A percentile compares a stretch with the other conserved stretches of the same genome.
Conservation (phyloP, 345 rosid species). For the Eucalyptus sp. region DNA sequence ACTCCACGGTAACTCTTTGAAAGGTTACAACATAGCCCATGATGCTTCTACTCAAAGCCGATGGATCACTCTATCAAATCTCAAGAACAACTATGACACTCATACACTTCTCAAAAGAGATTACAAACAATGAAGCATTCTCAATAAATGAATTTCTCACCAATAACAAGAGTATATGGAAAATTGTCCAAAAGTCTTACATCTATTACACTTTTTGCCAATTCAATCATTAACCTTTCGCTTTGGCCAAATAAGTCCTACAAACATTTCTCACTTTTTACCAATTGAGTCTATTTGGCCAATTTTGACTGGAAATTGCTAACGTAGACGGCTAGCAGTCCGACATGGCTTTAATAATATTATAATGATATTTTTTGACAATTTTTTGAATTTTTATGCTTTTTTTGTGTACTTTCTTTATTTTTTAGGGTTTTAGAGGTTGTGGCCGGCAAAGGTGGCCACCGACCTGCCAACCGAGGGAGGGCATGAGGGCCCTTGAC, state of each 20-base stretch:
- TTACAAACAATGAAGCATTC: background rate
- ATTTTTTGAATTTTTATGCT: no score
- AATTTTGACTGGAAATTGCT: rapidly evolving
- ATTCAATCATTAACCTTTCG: no score
- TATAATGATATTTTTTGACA: no score
- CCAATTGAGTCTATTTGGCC: rapidly evolving
- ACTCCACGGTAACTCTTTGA: background rate
- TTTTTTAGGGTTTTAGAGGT: no score
- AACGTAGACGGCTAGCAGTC: rapidly evolving
- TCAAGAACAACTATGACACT: background rate
- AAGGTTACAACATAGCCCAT: background rate
- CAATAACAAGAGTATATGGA: background rate
- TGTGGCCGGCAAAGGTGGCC: rapidly evolving
- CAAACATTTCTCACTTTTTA: no score
- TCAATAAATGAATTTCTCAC: background rate
- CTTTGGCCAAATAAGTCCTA: rapidly evolving
- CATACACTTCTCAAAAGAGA: background rate
- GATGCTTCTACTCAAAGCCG: background rate
- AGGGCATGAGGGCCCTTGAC: no score
- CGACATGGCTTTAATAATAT: no score
- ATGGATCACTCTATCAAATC: background rate
- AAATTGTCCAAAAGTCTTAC: no score
- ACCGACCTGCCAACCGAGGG: rapidly evolving
- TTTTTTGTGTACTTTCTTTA: no score
- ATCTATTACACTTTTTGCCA: rapidly evolving